Percentiles rank a stretch among this genome's conserved stretches.
Conservation (phyloP, 2,329 filamentous ascomycete species). For the Trichoderma endophyticum region DNA sequence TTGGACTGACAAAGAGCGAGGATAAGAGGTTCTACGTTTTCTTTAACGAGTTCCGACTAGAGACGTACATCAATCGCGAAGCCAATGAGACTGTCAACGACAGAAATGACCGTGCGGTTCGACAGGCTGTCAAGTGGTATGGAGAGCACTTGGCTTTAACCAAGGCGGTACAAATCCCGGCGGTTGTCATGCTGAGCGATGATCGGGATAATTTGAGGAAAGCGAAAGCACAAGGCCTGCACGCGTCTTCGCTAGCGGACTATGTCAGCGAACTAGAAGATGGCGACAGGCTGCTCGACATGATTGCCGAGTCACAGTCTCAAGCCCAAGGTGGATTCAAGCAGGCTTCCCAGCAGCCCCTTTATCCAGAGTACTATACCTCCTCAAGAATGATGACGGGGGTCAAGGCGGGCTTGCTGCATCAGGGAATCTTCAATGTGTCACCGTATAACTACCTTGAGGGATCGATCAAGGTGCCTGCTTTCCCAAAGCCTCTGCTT, state of each 20-base stretch:
- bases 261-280: slow-evolving; percentile 86
- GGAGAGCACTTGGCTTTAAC: slow-evolving; percentile 70
- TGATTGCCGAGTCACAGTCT: slow-evolving; percentile 78
- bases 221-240: slow-evolving; percentile 71
- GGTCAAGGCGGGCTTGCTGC: slow-evolving; percentile 80
- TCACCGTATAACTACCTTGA: slow-evolving; percentile 98
- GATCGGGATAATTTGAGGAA: slow-evolving; percentile 85
- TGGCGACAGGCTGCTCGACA: slow-evolving; percentile 80
- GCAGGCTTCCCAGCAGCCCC: slow-evolving; percentile 62
- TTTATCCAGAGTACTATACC: slow-evolving; percentile 88
- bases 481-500: slow-evolving; percentile 85
- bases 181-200: slow-evolving; percentile 90
- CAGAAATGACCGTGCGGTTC: slow-evolving; percentile 88
- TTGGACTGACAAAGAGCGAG: slow-evolving; percentile 88
- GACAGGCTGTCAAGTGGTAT: slow-evolving; percentile 87
- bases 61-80: slow-evolving; percentile 78
- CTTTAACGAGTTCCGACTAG: slow-evolving; percentile 95
- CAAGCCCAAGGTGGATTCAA: slow-evolving; percentile 64
- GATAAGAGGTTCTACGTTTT: slow-evolving; percentile 98
- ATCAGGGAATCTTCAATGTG: slow-evolving; percentile 94
- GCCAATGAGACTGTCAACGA: slow-evolving; percentile 89
- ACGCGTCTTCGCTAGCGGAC: slow-evolving; percentile 64
- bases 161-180: slow-evolving; percentile 61
- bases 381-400: slow-evolving; percentile 94
- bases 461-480: slow-evolving; percentile 82